A percentile compares a stretch with the other conserved stretches of the same genome.
phyloP scores from a whole-genome alignment of 257 asterid genomes.

The Galeopsis tetrahit region DNA sequence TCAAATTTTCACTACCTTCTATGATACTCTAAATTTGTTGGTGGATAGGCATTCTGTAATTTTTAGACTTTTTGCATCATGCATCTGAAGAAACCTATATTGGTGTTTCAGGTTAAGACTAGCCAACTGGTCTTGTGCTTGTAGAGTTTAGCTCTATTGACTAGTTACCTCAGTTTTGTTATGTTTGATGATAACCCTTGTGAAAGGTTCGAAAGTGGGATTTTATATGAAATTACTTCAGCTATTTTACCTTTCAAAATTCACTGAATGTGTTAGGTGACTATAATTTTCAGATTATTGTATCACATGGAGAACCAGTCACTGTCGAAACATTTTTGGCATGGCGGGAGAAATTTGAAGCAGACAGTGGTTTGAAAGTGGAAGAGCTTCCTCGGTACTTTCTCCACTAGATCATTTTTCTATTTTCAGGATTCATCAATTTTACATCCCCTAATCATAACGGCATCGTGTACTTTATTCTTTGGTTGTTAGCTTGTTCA shows the following conservation, averaged over 20 bases:
- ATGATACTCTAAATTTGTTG: neutral
- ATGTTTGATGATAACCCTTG: neutral
- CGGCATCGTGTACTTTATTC: neutral
- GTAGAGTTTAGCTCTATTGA: neutral
- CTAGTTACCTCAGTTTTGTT: neutral
- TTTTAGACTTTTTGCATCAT: neutral
- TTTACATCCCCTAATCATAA: neutral
- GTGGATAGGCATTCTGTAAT: conserved; percentile 2
- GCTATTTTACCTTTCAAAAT: conserved; percentile 20
- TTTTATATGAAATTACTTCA: neutral
- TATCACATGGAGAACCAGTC: too few relatives aligned
- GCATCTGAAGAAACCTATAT: conserved; percentile 10
- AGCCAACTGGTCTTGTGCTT: neutral
- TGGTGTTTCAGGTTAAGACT: neutral
- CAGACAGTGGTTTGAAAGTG: conserved; percentile 98
- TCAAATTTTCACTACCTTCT: conserved; percentile 4
- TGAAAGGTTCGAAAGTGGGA: neutral
- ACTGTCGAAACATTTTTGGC: conserved; percentile 95
- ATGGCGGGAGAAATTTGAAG: conserved; percentile 98
- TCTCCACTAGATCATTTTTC: conserved; percentile 29
- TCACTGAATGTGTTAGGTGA: conserved; percentile 33
- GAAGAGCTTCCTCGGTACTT: conserved; percentile 66
- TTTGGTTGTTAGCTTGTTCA: neutral
- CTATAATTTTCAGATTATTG: conserved; percentile 65
- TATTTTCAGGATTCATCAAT: conserved; percentile 16